Conservation (phyloP, 2,329 filamentous ascomycete genomes). For the Exophiala viscosa region DNA sequence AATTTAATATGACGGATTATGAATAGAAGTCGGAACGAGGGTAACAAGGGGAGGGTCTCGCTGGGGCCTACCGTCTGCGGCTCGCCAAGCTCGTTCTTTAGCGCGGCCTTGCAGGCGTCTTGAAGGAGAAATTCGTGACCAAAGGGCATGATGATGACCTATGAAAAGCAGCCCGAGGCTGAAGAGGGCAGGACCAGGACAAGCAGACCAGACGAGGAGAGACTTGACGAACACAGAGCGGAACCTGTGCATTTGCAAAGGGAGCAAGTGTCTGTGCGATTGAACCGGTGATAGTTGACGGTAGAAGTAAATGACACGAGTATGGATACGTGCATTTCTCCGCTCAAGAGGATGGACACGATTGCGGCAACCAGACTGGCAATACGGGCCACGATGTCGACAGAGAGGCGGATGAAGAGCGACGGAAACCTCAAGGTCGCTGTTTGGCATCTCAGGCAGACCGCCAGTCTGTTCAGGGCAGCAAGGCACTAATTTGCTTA, state of each 20-base stretch:
- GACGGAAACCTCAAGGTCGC: slow-evolving; percentile 3
- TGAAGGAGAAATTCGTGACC: neutral
- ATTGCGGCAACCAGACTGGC: neutral
- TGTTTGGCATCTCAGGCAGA: slow-evolving; percentile 9
- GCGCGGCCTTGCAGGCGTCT: slow-evolving; percentile 2
- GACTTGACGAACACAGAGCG: too few species aligned
- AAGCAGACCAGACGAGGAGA: too few species aligned
- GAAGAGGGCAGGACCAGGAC: too few species aligned
- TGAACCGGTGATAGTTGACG: too few species aligned
- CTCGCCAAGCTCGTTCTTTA: slow-evolving; percentile 22
- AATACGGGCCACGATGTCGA: neutral
- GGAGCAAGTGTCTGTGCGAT: too few species aligned
- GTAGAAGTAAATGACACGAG: too few species aligned
- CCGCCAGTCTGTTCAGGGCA: slow-evolving; percentile 16
- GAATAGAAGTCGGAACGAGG: too few species aligned
- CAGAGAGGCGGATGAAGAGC: neutral
- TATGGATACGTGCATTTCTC: too few species aligned
- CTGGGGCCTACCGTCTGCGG: neutral
- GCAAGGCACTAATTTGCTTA: slow-evolving; percentile 5
- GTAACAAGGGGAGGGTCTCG: too few species aligned
- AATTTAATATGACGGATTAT: too few species aligned
- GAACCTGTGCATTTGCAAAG: too few species aligned
- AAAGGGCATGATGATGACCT: neutral
- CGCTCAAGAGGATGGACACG: neutral
- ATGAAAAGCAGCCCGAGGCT: too few species aligned